Conservation (phyloP, 257 asterid species). For the Solanum boliviense region DNA sequence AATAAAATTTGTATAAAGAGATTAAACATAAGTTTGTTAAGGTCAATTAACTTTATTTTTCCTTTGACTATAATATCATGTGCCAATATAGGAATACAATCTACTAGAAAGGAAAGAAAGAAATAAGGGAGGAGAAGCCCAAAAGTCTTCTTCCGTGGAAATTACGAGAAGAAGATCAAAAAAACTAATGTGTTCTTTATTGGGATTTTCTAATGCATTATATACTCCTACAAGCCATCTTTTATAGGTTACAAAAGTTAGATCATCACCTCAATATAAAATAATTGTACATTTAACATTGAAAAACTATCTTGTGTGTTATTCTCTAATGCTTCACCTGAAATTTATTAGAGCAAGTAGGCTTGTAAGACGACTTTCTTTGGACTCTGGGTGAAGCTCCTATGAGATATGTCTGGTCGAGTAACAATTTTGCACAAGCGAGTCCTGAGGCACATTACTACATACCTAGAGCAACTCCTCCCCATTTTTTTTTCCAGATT, state of each 20-base stretch:
- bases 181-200: neutral
- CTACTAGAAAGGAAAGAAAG: neutral
- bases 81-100: neutral
- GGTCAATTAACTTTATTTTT: neutral
- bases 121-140: neutral
- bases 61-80: neutral
- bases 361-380: no score
- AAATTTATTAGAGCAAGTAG: no score
- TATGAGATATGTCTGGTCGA: no score
- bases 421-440: neutral
- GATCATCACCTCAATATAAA: no score
- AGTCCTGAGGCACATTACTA: fast-evolving
- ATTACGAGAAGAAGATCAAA: neutral
- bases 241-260: no score
- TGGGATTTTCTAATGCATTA: neutral
- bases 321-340: no score
- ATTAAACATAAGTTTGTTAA: neutral
- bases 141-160: neutral
- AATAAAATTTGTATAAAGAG: neutral
- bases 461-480: neutral
- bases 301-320: neutral
- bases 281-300: fast-evolving
- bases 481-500: neutral
- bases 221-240: neutral
- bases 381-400: no score